phyloP scores from a whole-genome alignment of 2,329 filamentous ascomycete species.

The Cercospora beticola region DNA sequence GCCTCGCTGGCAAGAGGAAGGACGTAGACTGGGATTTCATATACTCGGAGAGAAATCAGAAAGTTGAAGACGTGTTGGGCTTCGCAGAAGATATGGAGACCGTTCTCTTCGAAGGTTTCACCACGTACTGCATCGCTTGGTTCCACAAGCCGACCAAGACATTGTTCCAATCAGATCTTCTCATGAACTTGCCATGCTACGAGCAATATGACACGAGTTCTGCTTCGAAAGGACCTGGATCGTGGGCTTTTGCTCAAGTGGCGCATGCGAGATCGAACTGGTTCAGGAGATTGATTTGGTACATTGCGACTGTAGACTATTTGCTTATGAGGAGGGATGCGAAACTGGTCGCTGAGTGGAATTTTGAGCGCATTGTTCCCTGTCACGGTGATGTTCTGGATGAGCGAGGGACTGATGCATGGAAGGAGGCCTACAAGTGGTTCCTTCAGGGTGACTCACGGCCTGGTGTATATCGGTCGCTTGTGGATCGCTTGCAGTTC shows the following conservation, averaged over 20 bases:
- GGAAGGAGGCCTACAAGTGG: conserved; percentile 19
- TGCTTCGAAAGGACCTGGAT: conserved; percentile 8
- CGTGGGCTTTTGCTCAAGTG: conserved; percentile 11
- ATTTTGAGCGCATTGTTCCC: conserved; percentile 15
- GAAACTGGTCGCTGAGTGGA: conserved; percentile 18
- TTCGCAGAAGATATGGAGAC: conserved; percentile 18
- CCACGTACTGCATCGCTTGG: conserved; percentile 22
- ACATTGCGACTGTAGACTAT: conserved; percentile 19
- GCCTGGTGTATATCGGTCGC: conserved; percentile 2
- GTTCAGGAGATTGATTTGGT: conserved; percentile 21
- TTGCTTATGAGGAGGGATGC: conserved; percentile 16
- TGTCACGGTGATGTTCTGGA: conserved; percentile 22
- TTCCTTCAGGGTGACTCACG: conserved; percentile 9
- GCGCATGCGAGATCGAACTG: conserved; percentile 15
- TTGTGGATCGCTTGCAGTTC: conserved; percentile 13
- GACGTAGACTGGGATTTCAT: conserved; percentile 19
- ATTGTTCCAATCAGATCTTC: conserved; percentile 15
- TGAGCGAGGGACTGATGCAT: conserved; percentile 10
- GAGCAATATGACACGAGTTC: conserved; percentile 14
- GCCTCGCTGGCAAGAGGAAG: conserved; percentile 17
- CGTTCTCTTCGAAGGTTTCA: conserved; percentile 22
- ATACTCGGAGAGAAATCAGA: conserved; percentile 7
- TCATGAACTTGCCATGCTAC: conserved; percentile 20
- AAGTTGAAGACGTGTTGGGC: conserved; percentile 5
- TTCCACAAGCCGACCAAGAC: conserved; percentile 22